These are phyloP conservation scores for Penicillium crystallinum DNA, from an alignment of 495 filamentous ascomycete genomes.

Conservation along the genomic window DNA sequence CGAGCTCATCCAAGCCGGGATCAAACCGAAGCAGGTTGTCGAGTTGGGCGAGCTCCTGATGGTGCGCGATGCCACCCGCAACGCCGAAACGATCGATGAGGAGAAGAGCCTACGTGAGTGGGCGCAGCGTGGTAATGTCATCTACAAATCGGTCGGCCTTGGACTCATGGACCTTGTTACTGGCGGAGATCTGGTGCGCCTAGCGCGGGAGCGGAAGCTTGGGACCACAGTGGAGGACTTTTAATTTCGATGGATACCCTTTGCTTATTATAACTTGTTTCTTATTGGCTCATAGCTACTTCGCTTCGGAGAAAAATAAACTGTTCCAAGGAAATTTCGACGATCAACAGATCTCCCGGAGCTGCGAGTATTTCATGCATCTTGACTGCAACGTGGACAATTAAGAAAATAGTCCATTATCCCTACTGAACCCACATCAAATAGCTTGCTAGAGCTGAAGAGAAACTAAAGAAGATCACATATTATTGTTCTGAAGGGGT, in stretches of 20 bases:
- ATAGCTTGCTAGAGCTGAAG: background rate
- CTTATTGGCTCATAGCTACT: background rate
- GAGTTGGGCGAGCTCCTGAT: conserved; percentile 84
- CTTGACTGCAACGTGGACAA: background rate
- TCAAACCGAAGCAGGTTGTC: conserved; percentile 67
- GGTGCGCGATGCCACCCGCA: conserved; percentile 48
- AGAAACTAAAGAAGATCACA: background rate
- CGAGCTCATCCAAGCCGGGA: conserved; percentile 75
- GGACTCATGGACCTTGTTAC: conserved; percentile 55
- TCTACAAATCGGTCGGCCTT: conserved; percentile 44
- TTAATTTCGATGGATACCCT: conserved; percentile 19
- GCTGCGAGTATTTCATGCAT: background rate
- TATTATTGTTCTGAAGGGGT: background rate
- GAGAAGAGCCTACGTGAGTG: conserved; percentile 61
- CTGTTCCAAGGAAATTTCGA: background rate
- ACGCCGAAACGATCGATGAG: conserved; percentile 33
- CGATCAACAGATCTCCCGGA: conserved; percentile 2
- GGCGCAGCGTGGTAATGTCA: conserved; percentile 75
- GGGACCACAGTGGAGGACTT: conserved; percentile 65
- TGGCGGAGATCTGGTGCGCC: conserved; percentile 65
- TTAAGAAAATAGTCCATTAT: background rate
- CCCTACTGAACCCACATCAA: background rate
- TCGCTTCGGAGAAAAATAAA: background rate
- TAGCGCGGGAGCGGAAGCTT: conserved; percentile 67
- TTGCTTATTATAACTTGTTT: background rate